A percentile compares a stretch with the other conserved stretches of the same genome.
phyloP scores from a whole-genome alignment of 306 rosid species.

The Acacia melanoxylon region DNA sequence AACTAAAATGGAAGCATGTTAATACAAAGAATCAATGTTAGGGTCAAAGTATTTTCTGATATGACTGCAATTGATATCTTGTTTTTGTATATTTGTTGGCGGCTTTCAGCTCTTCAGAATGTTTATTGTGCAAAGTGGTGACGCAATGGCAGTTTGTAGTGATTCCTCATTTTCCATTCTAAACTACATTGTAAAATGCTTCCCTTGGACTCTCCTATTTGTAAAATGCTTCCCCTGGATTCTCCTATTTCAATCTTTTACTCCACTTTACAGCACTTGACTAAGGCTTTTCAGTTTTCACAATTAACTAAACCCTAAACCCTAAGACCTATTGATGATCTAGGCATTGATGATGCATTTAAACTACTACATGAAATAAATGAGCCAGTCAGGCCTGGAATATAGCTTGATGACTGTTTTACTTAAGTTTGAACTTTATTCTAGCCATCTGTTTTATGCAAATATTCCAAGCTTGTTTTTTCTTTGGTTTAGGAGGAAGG shows the following conservation, averaged over 20 bases:
- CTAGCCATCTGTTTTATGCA: conserved; percentile 15
- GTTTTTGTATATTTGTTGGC: neutral
- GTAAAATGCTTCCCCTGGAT: conserved; percentile 32
- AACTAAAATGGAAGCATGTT: neutral
- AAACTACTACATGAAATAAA: conserved; percentile 65
- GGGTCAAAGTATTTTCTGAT: conserved; percentile 52
- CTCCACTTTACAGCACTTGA: neutral
- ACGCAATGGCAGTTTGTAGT: conserved; percentile 57
- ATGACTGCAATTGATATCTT: neutral
- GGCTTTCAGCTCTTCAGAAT: conserved; percentile 40
- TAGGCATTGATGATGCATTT: conserved; percentile 70
- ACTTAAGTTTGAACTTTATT: conserved; percentile 1
- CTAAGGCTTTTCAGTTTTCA: neutral
- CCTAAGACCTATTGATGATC: conserved; percentile 52
- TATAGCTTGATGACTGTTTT: conserved; percentile 74
- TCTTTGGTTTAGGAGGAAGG: neutral
- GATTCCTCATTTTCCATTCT: conserved; percentile 64
- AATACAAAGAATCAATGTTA: conserved; percentile 44
- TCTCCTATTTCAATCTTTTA: neutral
- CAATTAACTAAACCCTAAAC: neutral
- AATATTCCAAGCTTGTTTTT: neutral
- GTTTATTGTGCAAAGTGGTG: conserved; percentile 75
- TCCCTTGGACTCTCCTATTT: neutral
- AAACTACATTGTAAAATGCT: conserved; percentile 52
- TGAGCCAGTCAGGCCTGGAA: conserved; percentile 66